Evolutionary conservation across 2,329 filamentous ascomycete genomes (phyloP).

Genomic region (Huntiella savannae): DNA sequence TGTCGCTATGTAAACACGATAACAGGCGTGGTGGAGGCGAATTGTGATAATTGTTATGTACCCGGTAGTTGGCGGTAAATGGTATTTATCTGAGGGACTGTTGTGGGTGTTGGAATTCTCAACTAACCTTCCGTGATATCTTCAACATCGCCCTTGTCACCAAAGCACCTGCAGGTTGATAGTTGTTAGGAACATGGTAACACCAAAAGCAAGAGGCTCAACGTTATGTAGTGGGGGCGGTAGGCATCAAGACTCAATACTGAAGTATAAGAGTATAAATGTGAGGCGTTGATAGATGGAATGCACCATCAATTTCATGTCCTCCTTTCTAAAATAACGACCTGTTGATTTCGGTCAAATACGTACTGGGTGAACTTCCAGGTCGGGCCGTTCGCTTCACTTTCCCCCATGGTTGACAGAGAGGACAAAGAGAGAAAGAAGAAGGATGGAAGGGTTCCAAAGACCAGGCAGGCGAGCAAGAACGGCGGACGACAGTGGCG

Average conservation of each 20-base stretch:
- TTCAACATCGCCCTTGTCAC: conserved; percentile 98
- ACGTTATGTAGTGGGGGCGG: too few species aligned
- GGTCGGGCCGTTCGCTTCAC: conserved; percentile 81
- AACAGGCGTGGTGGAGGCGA: too few species aligned
- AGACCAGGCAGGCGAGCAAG: not conserved
- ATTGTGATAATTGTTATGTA: too few species aligned
- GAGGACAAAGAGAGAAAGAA: conserved; percentile 35
- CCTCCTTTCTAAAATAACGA: too few species aligned
- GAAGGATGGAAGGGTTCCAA: conserved; percentile 2
- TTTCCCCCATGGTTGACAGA: conserved; percentile 77
- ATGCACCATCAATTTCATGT: too few species aligned
- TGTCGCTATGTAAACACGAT: too few species aligned
- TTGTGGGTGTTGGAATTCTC: not conserved
- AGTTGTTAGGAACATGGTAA: conserved; percentile 5
- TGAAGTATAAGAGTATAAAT: not conserved
- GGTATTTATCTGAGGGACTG: too few species aligned
- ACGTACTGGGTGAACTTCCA: conserved; percentile 99
- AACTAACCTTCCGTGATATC: conserved; percentile 83
- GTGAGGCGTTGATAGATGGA: too few species aligned
- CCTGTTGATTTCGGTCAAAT: not conserved
- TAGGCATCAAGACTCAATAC: too few species aligned
- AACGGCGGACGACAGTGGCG: not conserved
- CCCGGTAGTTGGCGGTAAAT: too few species aligned
- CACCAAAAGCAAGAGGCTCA: not conserved
- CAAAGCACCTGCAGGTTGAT: conserved; percentile 59